Evolutionary conservation across 2,329 filamentous ascomycete species (phyloP), one percentile per base, ranked within the genome.

Genomic region (Coleophoma cylindrospora): DNA sequence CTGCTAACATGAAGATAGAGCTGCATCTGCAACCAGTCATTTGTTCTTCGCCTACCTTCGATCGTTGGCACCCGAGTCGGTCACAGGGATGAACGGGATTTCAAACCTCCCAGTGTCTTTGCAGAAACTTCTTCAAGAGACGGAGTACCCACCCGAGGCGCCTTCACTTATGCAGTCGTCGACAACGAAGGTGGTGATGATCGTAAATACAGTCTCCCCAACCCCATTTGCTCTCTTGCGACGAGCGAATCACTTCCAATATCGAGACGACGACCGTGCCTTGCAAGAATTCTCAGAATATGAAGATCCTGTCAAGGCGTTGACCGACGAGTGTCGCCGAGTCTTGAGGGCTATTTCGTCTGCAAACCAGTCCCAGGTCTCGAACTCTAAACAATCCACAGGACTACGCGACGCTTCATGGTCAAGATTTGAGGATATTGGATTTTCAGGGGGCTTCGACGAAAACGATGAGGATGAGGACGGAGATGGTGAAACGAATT

Each of bases 21-120:
- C 92, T 53, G 94, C 94, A 52, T 91, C 97, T 75, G 94, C 94
- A 48, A 91, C 92, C 17, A 96, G 91, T 63, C 94, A 99, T 73
- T 74, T 99, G 49, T 99, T 99, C 76, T 99, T 99, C 66, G 94
- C 94, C 50, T 99, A 97, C 66, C 81, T 99, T 44, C 83, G 94
- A 60, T 96, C 91, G 1, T 73, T 96, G 43, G 84, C 90, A 2
- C 92, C 94, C n/a, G 86, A 92, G 55, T 80, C 77, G 13, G 66
- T 77, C 34, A 79, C 84, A 55, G 80, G 82, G 32, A 74, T 86
- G 47, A 88, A 83, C 55, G 88, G 88, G 43, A 95, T 97, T 54
- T 88, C 91, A 0, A 80, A 86, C 56, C 79, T 99, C 14, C 94
- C 94, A 9, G 86, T 91, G 65, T 96, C 94, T 12, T 77, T 99